These are phyloP conservation scores for Papiliotrema flavescens DNA, from an alignment of 1,284 basidiomycete species.

Conservation along the genomic window DNA sequence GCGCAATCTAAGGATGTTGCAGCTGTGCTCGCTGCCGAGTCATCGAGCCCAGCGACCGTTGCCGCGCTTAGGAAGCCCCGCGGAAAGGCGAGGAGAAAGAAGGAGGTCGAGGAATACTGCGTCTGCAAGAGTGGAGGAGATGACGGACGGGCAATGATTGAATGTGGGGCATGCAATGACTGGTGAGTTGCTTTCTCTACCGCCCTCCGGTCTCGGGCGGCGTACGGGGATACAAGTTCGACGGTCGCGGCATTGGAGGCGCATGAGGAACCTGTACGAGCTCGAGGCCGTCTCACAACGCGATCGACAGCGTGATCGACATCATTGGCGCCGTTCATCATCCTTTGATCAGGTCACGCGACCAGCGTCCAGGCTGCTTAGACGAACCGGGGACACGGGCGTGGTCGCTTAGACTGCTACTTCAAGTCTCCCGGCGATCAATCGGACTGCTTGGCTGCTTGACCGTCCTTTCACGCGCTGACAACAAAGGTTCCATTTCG, in stretches of 20 bases:
- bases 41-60: neutral
- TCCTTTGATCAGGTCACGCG: no score
- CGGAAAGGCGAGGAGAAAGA: slow-evolving; percentile 11
- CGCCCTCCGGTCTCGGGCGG: no score
- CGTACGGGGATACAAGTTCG: no score
- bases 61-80: neutral
- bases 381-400: no score
- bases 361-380: no score
- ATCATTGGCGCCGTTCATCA: neutral
- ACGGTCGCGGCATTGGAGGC: no score
- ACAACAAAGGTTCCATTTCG: slow-evolving; percentile 41
- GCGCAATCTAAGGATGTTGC: neutral
- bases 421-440: no score
- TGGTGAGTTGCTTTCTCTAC: slow-evolving; percentile 28
- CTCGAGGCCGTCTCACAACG: no score
- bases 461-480: neutral
- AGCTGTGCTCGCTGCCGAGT: neutral
- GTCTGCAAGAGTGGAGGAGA: slow-evolving; percentile 25
- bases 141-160: slow-evolving; percentile 40
- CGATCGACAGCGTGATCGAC: no score
- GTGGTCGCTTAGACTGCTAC: no score
- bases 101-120: slow-evolving; percentile 30
- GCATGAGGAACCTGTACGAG: no score
- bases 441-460: neutral
- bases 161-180: slow-evolving; percentile 41